phyloP scores from a whole-genome alignment of 441 rosid genomes.

The Jatropha podagrica region DNA sequence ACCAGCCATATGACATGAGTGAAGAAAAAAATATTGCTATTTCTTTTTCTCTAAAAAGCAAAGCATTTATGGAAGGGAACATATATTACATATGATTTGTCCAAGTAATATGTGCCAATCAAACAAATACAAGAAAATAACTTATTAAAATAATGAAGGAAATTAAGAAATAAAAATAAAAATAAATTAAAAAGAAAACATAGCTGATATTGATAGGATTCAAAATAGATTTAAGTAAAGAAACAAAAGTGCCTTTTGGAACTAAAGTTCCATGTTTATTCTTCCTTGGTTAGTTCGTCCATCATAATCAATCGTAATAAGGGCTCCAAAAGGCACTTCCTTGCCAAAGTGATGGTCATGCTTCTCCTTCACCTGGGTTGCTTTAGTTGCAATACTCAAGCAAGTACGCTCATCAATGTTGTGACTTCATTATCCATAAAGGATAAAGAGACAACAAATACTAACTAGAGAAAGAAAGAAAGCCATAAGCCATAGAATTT shows the following conservation, averaged over 20 bases:
- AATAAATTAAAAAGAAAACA: background rate
- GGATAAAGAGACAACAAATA: too few species aligned
- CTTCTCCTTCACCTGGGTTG: too few species aligned
- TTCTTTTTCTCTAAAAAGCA: background rate
- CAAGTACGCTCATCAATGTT: too few species aligned
- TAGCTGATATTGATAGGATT: background rate
- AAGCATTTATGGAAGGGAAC: background rate
- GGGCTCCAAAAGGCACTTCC: too few species aligned
- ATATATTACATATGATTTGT: background rate
- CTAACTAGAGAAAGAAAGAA: too few species aligned
- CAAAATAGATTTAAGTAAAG: background rate
- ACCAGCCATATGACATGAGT: background rate
- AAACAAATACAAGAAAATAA: background rate
- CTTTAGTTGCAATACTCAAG: too few species aligned
- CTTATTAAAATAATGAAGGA: too few species aligned
- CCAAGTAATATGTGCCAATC: background rate
- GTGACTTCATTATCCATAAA: too few species aligned
- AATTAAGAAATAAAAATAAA: too few species aligned
- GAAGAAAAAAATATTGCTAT: background rate
- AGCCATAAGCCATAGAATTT: too few species aligned
- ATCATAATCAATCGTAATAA: too few species aligned
- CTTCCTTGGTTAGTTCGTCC: background rate
- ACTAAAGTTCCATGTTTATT: background rate
- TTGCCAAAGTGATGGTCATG: too few species aligned
- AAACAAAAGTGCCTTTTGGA: background rate